Percentiles rank a stretch among this genome's conserved stretches.
Conservation (phyloP, 257 asterid species). For the Nemophila menziesii region DNA sequence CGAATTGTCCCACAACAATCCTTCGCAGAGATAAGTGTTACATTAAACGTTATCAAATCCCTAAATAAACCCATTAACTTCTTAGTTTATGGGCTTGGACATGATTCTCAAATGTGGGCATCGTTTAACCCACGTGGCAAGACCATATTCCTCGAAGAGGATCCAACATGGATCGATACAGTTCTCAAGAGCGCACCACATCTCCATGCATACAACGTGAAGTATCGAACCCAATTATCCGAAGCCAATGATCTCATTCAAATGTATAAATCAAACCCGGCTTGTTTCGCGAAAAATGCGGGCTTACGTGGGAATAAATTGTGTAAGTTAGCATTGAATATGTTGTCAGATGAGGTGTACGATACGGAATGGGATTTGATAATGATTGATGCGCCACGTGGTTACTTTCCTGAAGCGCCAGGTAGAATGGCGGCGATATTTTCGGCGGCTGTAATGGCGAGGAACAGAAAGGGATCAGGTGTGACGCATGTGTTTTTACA, state of each 20-base stretch:
- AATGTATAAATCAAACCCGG: slow-evolving; percentile 31
- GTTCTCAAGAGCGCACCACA: slow-evolving; percentile 43
- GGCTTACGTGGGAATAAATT: slow-evolving; percentile 48
- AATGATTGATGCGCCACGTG: slow-evolving; percentile 90
- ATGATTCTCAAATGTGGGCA: slow-evolving; percentile 83
- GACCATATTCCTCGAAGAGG: slow-evolving; percentile 80
- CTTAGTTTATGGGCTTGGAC: slow-evolving; percentile 79
- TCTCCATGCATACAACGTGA: slow-evolving; percentile 44
- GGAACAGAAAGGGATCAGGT: slow-evolving; percentile 53
- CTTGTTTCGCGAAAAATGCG: slow-evolving; percentile 39
- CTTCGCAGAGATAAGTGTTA: slow-evolving; percentile 12
- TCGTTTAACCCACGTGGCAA: slow-evolving; percentile 55
- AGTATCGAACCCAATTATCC: slow-evolving; percentile 45
- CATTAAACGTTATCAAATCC: slow-evolving; percentile 28
- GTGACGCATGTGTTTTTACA: slow-evolving; percentile 69
- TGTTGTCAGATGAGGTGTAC: slow-evolving; percentile 56
- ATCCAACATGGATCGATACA: slow-evolving; percentile 50
- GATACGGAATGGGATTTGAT: slow-evolving; percentile 79
- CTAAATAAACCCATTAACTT: slow-evolving; percentile 36
- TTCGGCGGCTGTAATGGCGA: slow-evolving; percentile 85
- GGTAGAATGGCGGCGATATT: slow-evolving; percentile 92
- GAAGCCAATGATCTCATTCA: slow-evolving; percentile 46
- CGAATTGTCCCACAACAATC: slow-evolving; percentile 22
- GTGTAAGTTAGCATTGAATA: slow-evolving; percentile 63
- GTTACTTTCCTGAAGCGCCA: slow-evolving; percentile 64